Evolutionary conservation across 1,284 basidiomycete genomes (phyloP).

Genomic region (Testicularia cyperi): DNA sequence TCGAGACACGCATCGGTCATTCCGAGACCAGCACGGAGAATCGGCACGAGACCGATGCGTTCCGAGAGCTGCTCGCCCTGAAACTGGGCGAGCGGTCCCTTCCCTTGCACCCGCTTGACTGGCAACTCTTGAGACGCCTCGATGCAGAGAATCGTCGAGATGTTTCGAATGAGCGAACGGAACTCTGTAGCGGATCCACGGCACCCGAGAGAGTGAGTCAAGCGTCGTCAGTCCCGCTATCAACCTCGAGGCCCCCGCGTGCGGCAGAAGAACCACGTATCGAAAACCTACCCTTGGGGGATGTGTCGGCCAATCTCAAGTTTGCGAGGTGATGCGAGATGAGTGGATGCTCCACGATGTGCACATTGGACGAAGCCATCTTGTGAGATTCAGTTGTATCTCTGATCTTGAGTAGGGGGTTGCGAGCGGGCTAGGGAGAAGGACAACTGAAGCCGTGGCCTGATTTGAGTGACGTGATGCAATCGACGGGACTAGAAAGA

Average conservation of each 20-base stretch:
- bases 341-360: slow-evolving; percentile 45
- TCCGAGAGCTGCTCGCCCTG: slow-evolving; percentile 58
- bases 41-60: slow-evolving; percentile 81
- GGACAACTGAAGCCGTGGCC: too few relatives aligned
- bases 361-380: slow-evolving; percentile 32
- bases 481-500: too few relatives aligned
- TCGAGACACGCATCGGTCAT: slow-evolving; percentile 82
- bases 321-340: slow-evolving; percentile 46
- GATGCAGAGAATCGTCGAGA: slow-evolving; percentile 42
- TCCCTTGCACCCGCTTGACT: slow-evolving; percentile 37
- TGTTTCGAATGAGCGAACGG: slow-evolving; percentile 35
- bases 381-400: too few relatives aligned
- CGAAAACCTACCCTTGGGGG: slow-evolving; percentile 30
- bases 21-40: slow-evolving; percentile 88
- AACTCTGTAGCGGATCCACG: slow-evolving; percentile 33
- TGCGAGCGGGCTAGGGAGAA: neutral
- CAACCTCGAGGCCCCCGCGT: too few relatives aligned
- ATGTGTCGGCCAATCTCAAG: slow-evolving; percentile 45
- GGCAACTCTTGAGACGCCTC: slow-evolving; percentile 37
- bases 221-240: too few relatives aligned
- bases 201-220: too few relatives aligned
- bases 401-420: too few relatives aligned
- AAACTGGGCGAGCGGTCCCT: slow-evolving; percentile 44
- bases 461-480: too few relatives aligned
- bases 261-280: too few relatives aligned